These are phyloP conservation scores for Trypanosoma vivax DNA, from an alignment of 208 protist species.

Conservation along the genomic window DNA sequence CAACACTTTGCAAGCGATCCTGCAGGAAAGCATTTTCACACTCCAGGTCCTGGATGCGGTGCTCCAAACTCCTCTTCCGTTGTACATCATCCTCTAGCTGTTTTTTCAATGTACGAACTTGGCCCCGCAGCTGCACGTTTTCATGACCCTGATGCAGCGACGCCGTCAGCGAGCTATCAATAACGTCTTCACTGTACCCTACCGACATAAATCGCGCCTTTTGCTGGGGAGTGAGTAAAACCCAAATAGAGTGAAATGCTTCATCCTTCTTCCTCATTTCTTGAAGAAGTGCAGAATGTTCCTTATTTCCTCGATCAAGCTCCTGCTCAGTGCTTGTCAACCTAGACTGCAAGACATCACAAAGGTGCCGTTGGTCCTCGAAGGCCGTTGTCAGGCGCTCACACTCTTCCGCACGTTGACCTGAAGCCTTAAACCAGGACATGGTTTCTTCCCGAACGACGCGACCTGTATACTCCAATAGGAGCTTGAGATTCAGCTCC, in stretches of 20 bases:
- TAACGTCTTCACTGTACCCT: conserved; percentile 12
- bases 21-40: conserved; percentile 14
- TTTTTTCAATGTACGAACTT: conserved; percentile 13
- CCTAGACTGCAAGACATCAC: conserved; percentile 29
- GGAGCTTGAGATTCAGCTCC: conserved; percentile 29
- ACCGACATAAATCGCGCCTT: conserved; percentile 35
- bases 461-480: conserved; percentile 26
- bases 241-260: conserved; percentile 34
- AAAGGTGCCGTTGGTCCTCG: conserved; percentile 34
- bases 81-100: conserved; percentile 19
- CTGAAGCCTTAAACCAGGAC: conserved; percentile 23
- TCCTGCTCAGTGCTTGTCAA: conserved; percentile 37
- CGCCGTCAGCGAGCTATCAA: not conserved
- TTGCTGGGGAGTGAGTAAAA: conserved; percentile 37
- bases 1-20: conserved; percentile 8
- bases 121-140: conserved; percentile 24
- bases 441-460: conserved; percentile 36
- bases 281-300: conserved; percentile 17
- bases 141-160: conserved; percentile 23
- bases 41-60: conserved; percentile 25
- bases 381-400: conserved; percentile 29
- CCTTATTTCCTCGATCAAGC: conserved; percentile 26
- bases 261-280: conserved; percentile 28
- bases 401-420: conserved; percentile 24
- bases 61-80: conserved; percentile 8